Base-by-base conservation (phyloP, 169 alveolate genomes). In the Eimeria acervulina region DNA sequence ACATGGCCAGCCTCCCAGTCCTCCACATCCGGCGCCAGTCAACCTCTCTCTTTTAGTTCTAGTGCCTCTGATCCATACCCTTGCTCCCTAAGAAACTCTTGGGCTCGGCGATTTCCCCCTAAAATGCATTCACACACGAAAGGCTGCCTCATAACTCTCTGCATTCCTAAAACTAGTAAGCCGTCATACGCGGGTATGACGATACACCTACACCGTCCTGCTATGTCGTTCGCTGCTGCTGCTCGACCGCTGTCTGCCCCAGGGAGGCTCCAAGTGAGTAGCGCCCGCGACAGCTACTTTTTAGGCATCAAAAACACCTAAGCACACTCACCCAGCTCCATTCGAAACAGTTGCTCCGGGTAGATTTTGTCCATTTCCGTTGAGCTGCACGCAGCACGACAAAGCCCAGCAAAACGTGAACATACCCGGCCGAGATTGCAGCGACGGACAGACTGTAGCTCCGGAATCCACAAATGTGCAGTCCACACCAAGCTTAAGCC, bases 301-400 rank as follows among this genome's bases (percentile, higher is more conserved):
- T 59, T 21, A 59, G 28, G 19, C 17, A 5, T 59, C 28, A 12
- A 59, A 59, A 59, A 13, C 55, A 5, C 26, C 68, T 19, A 12
- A 19, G n/a, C 38, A 6, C 68, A 52, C 94, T 96, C 97, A 97
- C 98, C 98, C 66, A 97, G 68, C 51, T 95, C 96, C 96, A 98
- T 95, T 26, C 99, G 95, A 13, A 97, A 61, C 83, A 98, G 97
- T 80, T 98, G 99, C 93, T 97, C 98, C 85, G 98, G 98, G 31
- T 98, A 98, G 96, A 98, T 98, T 83, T 97, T 98, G 96, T 98
- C 99, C 98, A 98, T 97, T 94, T 98, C 99, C 63, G 97, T 85
- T 40, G 99, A 98, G 87, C 96, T 95, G 87, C 47, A 78, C 40
- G 40, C 72, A 61, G 15, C 66, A 81, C 68, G n/a, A 59, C 68